Base-by-base conservation (phyloP, 306 rosid species). In the Pyrus bretschneideri region DNA sequence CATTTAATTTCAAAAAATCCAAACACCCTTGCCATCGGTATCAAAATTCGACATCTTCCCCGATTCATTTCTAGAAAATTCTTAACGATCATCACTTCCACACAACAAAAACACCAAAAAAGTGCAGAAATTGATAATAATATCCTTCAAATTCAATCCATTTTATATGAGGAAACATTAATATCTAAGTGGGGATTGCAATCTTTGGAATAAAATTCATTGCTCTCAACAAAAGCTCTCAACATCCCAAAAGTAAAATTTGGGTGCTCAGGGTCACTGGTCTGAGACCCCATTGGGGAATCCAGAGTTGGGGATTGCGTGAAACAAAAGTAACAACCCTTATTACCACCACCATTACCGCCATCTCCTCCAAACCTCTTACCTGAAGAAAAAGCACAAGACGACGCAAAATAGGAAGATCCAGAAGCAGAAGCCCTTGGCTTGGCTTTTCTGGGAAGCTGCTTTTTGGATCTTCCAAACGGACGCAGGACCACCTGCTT, bases 201-300 rank as follows among this genome's bases (percentile, higher is more conserved):
- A 45, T 91, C 88, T 72, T 77, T 87, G 63, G 91, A 88, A 83
- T 72, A 83, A 73, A 93, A 93, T 83, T 88, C 92, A 80, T 87
- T 93, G 44, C 62, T 87, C 76, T 93, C 93, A 9, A 93, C 78
- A 18, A 93, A 79, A 80, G 27, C 73, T 78, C 67, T 88, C 86
- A 92, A 57, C 91, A 84, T 88, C 31, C 79, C 84, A 59, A 59
- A 52, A 38, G 86, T 87, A 59, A 91, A 93, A 54, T 85, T 88
- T 1, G 87, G 89, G 69, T 84, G 66, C 68, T 89, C 86, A 9
- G 97, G 96, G 70, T 89, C 91, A 70, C 88, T 82, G 3, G 54
- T 62, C 17, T 74, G 85, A 81, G 92, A 78, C 76, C 80, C 87
- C 40, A 40, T 23, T 68, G 80, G 70, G 21, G 91, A 83, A 74